These are phyloP conservation scores for Vitis hybrid DNA, from an alignment of 177 flowering plant genomes.

Conservation along the genomic window DNA sequence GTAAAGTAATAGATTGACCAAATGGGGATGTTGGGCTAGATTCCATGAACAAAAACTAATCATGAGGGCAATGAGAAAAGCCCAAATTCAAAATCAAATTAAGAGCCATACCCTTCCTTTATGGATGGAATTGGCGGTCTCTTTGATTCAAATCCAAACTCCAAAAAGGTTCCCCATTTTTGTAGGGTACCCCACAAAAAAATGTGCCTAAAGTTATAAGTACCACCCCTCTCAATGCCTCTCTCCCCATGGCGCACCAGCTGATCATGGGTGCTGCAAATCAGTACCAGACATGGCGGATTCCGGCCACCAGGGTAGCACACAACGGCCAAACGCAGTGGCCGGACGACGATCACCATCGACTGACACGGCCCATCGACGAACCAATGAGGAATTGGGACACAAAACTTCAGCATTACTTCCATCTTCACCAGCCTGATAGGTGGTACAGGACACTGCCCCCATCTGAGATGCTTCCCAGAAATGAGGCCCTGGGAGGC, in stretches of 20 bases:
- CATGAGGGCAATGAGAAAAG: no score
- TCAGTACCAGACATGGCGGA: constrained; percentile 8
- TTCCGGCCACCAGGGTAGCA: not conserved
- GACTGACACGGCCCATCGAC: not conserved
- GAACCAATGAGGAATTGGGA: not conserved
- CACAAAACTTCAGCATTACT: not conserved
- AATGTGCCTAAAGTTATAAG: no score
- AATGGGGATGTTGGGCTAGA: no score
- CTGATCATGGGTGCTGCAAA: not conserved
- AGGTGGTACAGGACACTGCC: constrained; percentile 21
- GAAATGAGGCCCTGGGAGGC: constrained; percentile 22
- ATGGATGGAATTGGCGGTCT: no score
- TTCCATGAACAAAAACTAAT: no score
- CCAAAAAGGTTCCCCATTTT: no score
- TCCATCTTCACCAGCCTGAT: constrained; percentile 1
- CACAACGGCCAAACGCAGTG: not conserved
- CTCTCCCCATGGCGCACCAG: not conserved
- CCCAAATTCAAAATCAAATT: no score
- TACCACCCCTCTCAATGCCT: no score
- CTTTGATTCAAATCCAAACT: no score
- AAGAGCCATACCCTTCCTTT: no score
- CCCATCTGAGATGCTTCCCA: constrained; percentile 17
- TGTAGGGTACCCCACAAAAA: no score
- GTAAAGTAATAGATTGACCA: no score
- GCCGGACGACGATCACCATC: not conserved